Evolutionary conservation across 805 yeast species (phyloP).

Genomic region (Candida pseudofarinosa): DNA sequence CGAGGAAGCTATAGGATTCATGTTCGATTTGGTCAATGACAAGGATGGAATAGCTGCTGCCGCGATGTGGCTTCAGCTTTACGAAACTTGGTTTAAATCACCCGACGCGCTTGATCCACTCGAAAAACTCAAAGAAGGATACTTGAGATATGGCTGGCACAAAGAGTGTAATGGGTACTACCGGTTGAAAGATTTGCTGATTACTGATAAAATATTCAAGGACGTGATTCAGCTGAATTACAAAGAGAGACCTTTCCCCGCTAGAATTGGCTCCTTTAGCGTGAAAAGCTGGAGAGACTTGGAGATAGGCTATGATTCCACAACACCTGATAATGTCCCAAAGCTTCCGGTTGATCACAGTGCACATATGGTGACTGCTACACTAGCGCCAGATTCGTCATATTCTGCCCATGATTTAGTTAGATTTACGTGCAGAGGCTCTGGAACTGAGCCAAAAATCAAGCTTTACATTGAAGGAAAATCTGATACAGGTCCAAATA

Average conservation of each 20-base stretch:
- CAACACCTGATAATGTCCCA: slow-evolving; percentile 56
- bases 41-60: slow-evolving; percentile 91
- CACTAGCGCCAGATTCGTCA: slow-evolving; percentile 23
- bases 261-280: slow-evolving; percentile 48
- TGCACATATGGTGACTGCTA: slow-evolving; percentile 85
- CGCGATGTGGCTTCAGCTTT: slow-evolving; percentile 68
- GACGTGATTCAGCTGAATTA: slow-evolving; percentile 40
- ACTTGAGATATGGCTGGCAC: slow-evolving; percentile 67
- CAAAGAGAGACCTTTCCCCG: slow-evolving; percentile 36
- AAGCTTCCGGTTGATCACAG: slow-evolving; percentile 62
- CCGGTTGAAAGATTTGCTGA: slow-evolving; percentile 49
- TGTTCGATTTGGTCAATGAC: slow-evolving; percentile 82
- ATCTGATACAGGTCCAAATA: slow-evolving; percentile 37
- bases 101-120: slow-evolving; percentile 30
- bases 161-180: slow-evolving; percentile 88
- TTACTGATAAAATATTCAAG: slow-evolving; percentile 54
- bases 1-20: slow-evolving; percentile 95
- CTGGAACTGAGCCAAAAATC: slow-evolving; percentile 95
- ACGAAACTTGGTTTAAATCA: slow-evolving; percentile 44
- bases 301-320: slow-evolving; percentile 76
- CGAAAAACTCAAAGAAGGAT: slow-evolving; percentile 56
- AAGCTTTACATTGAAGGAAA: slow-evolving; percentile 86
- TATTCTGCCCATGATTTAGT: slow-evolving; percentile 24
- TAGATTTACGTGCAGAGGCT: slow-evolving; percentile 84
- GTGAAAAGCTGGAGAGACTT: slow-evolving; percentile 78